phyloP scores from a whole-genome alignment of 139 green algal species.

The Ettlia oleoabundans region DNA sequence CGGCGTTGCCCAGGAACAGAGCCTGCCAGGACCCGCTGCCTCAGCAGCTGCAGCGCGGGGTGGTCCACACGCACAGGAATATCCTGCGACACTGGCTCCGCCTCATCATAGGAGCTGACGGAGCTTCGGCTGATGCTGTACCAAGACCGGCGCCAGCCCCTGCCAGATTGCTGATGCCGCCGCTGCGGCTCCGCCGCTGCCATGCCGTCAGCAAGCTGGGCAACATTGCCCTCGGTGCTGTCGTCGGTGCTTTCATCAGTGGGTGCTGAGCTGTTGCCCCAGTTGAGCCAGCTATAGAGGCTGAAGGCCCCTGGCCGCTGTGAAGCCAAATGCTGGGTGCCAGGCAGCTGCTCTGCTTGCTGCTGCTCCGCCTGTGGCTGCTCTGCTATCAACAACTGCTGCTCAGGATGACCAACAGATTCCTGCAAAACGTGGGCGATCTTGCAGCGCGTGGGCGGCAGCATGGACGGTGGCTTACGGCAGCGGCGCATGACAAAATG shows the following conservation, averaged over 20 bases:
- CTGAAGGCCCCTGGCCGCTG: not conserved
- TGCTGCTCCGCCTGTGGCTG: too few relatives aligned
- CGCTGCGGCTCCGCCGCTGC: constrained; percentile 4
- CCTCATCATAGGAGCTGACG: not conserved
- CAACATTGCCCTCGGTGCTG: not conserved
- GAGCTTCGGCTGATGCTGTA: constrained; percentile 2
- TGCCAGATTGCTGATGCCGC: not conserved
- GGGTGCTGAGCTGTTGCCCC: not conserved
- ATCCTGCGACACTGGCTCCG: not conserved
- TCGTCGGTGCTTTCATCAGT: not conserved
- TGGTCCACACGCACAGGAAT: constrained; percentile 49
- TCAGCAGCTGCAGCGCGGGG: constrained; percentile 68
- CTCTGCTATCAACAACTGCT: too few relatives aligned
- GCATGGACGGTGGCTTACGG: too few relatives aligned
- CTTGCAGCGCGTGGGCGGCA: too few relatives aligned
- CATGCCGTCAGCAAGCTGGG: constrained; percentile 33
- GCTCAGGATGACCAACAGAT: too few relatives aligned
- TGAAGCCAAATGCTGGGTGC: not conserved
- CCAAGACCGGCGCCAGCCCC: constrained; percentile 8
- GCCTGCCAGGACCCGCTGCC: constrained; percentile 39
- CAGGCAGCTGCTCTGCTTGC: not conserved
- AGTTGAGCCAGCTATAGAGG: constrained; percentile 19
- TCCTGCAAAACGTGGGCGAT: too few relatives aligned
- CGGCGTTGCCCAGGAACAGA: constrained; percentile 55
- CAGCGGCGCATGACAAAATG: too few relatives aligned